Evolutionary conservation across 306 rosid genomes (phyloP).

Genomic region (Begonia fuchsioides): DNA sequence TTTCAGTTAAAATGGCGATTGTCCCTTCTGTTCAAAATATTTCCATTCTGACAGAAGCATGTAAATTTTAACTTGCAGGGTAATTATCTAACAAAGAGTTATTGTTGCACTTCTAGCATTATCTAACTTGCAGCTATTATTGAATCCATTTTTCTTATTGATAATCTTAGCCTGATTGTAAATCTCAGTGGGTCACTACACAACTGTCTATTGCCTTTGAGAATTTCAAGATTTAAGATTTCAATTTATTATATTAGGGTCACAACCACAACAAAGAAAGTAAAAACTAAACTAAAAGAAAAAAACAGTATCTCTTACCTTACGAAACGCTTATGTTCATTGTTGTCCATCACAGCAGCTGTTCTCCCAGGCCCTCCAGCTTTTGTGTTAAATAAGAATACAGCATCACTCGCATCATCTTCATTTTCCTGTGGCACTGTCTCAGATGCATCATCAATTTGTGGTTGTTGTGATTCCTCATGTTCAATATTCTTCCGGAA

Average conservation of each 20-base stretch:
- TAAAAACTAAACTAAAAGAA: not conserved
- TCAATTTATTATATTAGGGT: not conserved
- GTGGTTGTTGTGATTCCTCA: constrained; percentile 33
- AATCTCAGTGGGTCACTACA: no score
- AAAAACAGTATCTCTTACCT: constrained; percentile 34
- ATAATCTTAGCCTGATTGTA: no score
- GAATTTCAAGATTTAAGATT: no score
- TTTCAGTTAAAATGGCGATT: no score
- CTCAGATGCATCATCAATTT: constrained; percentile 9
- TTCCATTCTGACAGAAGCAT: no score
- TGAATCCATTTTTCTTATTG: no score
- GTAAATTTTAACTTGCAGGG: no score
- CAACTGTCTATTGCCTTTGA: no score
- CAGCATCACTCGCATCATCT: constrained; percentile 24
- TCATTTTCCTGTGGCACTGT: constrained; percentile 22
- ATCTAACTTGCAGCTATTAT: no score
- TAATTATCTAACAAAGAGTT: no score
- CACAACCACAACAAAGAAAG: not conserved
- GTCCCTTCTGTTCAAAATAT: no score
- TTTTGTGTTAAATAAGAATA: constrained; percentile 31
- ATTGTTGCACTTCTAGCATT: no score
- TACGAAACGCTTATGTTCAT: constrained; percentile 65
- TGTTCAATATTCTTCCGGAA: constrained; percentile 49
- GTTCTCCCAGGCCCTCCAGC: constrained; percentile 43
- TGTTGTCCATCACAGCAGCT: constrained; percentile 35